Base-by-base conservation (phyloP, 352 stramenopile species). In the Globisporangium spinosum region DNA sequence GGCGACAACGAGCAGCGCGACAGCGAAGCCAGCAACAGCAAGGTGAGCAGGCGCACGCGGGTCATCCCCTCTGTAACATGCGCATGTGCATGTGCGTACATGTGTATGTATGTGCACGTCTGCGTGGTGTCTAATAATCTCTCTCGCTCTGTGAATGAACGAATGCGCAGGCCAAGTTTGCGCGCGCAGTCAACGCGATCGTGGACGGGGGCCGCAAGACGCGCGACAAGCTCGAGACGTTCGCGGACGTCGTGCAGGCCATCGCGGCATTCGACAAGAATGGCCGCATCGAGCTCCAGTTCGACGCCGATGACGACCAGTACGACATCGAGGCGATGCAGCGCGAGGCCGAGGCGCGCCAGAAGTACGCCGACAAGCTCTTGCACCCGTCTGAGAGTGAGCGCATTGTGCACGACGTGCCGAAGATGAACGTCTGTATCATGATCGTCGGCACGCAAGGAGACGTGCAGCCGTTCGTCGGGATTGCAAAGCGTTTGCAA, bases 391-490 rank as follows among this genome's bases (percentile, higher is more conserved):
- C 22, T 10, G 47, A 45, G 0, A 65, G 58, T 17, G 58, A 61
- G 25, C 58, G 51, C 22, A 17, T 55, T 17, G 38, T 66, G 15
- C 49, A 62, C 49, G 53, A 70, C 38, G 65, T 66, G 8, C 64
- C 64, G 17, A n/a, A 9, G 15, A 87, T 97, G 83, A 88, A 70
- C 29, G 77, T 97, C 40, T 91, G 91, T 56, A 95, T 97, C 70
- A 94, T 97, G 85, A 86, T 97, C 64, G 90, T 97, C n/a, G 90
- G 90, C 27, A 97, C 90, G 0, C 81, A 85, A 5, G 89, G 90
- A 12, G 90, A 97, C 63, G 89, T 97, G 23, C 83, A 95, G 75
- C 89, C 89, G 8, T 97, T 96, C 68, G 66, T 96, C 9, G 87
- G 74, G 25, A 93, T 98, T 45, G 91, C 89, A 32, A 91, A 93